Base-by-base conservation (phyloP, 2,329 filamentous ascomycete species). In the Fusarium sp. region DNA sequence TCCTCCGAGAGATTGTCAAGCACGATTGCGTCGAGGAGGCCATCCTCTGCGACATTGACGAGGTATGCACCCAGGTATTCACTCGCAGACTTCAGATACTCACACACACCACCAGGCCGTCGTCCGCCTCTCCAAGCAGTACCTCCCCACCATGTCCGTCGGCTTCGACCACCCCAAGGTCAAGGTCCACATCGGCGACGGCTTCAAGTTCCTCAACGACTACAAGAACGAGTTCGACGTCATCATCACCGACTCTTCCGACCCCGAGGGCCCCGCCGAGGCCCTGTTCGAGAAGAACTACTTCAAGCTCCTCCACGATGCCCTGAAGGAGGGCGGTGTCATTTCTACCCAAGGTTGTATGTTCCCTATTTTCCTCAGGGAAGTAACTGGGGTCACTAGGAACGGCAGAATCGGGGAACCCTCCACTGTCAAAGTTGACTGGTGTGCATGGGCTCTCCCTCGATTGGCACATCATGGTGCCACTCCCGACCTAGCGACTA, bases 291-390 rank as follows among this genome's bases (percentile, higher is more conserved):
- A 98, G 91, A 98, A 98, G 90, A 93, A 95, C 73, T 99, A 99
- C 91, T 99, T 98, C 86, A 90, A 98, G 90, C 92, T 99, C 78
- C 91, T 99, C 73, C 89, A 93, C 84, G 94, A 92, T 81, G 97
- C 97, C 80, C 92, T 98, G 80, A 92, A 94, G 78, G 95, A 98
- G 81, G 96, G 95, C 86, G 97, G 97, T 88, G 95, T 99, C 83
- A 98, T 99, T 87, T 96, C 95, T 86, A 99, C 97, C 84, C 97
- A 99, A 98, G 97, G 97, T 99, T 97, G 95, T 97, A 95, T 91
- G 95, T 94, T 89, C 91, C 92, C 92, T 90, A 91, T 88, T 90
- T 83, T 85, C 80, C 83, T 81, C 76, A 73, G 81, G 81, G 82
- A 81, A 83, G 84, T 82, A 73, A 68, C 78, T 78, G 81, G 77